These are phyloP conservation scores for Vinca minor DNA, from an alignment of 257 asterid species.

Conservation along the genomic window DNA sequence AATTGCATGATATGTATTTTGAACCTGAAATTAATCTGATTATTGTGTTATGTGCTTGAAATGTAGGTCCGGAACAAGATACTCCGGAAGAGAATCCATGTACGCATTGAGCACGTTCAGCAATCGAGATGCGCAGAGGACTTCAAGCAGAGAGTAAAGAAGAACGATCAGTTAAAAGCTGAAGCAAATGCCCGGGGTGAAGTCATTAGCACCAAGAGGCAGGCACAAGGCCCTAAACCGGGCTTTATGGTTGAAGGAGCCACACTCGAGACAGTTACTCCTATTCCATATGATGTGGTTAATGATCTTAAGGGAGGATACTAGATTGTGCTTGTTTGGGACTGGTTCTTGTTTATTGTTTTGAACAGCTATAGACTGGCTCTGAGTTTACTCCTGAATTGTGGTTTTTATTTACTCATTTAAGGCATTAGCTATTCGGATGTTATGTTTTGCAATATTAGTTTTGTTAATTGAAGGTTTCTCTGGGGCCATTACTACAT, in stretches of 20 bases:
- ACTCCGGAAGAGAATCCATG: slow-evolving; percentile 61
- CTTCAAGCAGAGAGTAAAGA: slow-evolving; percentile 38
- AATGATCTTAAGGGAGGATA: slow-evolving; percentile 96
- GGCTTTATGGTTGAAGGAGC: slow-evolving; percentile 78
- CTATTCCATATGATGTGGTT: slow-evolving; percentile 87
- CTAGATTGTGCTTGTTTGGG: slow-evolving; percentile 10
- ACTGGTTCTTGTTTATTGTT: not conserved
- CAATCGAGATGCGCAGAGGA: slow-evolving; percentile 70
- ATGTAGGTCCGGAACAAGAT: slow-evolving; percentile 62
- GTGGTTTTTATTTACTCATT: not conserved
- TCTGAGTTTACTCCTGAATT: not conserved
- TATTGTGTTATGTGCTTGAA: not conserved
- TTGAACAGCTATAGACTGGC: not conserved
- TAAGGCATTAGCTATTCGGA: not conserved
- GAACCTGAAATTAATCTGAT: not conserved
- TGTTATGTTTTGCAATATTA: not conserved
- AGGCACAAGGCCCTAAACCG: slow-evolving; percentile 72
- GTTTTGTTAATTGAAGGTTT: not conserved
- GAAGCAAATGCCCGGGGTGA: slow-evolving; percentile 68
- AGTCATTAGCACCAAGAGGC: slow-evolving; percentile 69
- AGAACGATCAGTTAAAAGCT: slow-evolving; percentile 59
- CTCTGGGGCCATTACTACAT: no score
- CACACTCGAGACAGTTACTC: slow-evolving; percentile 73
- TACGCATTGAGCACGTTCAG: slow-evolving; percentile 67
- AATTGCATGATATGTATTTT: not conserved